Percentiles rank a stretch among this genome's conserved stretches.
Evolutionary conservation across 208 protist genomes (phyloP).

Genomic region (Blechomonas ayalai): DNA sequence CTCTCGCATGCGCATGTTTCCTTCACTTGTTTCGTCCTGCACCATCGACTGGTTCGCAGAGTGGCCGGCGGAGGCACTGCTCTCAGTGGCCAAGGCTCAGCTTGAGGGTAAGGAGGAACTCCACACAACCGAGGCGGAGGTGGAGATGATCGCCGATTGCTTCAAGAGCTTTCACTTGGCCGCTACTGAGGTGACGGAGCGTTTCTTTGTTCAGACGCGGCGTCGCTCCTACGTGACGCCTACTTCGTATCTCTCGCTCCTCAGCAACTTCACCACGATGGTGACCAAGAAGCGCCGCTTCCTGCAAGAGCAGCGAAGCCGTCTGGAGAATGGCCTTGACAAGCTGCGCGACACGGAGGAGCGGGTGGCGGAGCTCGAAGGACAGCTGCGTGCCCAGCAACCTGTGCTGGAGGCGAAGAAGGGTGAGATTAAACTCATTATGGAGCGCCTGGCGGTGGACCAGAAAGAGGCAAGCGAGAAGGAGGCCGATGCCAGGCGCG

Average conservation of each 20-base stretch:
- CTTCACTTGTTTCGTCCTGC: slow-evolving; percentile 96
- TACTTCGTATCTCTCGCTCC: slow-evolving; percentile 95
- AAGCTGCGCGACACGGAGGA: slow-evolving; percentile 91
- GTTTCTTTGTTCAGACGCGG: slow-evolving; percentile 88
- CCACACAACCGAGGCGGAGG: slow-evolving; percentile 1
- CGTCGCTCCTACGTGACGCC: slow-evolving; percentile 98
- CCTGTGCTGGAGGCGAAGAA: slow-evolving; percentile 92
- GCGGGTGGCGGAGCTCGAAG: slow-evolving; percentile 92
- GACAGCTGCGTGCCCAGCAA: slow-evolving; percentile 91
- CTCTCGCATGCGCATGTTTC: slow-evolving; percentile 95
- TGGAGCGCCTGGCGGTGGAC: slow-evolving; percentile 90
- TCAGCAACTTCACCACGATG: slow-evolving; percentile 88
- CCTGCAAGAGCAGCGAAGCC: slow-evolving; percentile 66
- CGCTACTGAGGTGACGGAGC: slow-evolving; percentile 78
- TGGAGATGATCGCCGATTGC: slow-evolving; percentile 62
- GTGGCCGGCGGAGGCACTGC: slow-evolving; percentile 95
- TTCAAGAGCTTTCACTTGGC: slow-evolving; percentile 91
- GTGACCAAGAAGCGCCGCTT: slow-evolving; percentile 78
- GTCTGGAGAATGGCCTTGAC: slow-evolving; percentile 94
- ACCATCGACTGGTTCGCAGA: slow-evolving; percentile 98
- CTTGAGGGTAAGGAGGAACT: slow-evolving; percentile 14
- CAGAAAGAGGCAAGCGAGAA: slow-evolving; percentile 88
- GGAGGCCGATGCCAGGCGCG: slow-evolving; percentile 69
- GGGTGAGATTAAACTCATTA: slow-evolving; percentile 89
- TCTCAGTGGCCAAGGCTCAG: slow-evolving; percentile 87